These are phyloP conservation scores for Curvularia eragrostidis DNA, from an alignment of 2,329 filamentous ascomycete genomes.

Conservation along the genomic window DNA sequence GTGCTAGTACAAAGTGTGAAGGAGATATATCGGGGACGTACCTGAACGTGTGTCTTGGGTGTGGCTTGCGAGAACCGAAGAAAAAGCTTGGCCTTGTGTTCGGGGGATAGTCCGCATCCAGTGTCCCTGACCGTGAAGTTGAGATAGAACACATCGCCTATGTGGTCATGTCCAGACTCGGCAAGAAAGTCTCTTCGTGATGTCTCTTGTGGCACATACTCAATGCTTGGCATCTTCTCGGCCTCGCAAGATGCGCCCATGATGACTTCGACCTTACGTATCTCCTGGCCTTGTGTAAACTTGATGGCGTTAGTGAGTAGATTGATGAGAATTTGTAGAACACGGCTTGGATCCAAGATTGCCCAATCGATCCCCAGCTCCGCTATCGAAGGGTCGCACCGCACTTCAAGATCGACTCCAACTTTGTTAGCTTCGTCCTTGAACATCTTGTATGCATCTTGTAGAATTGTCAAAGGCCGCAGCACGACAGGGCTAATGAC, in stretches of 20 bases:
- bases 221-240: conserved; percentile 3
- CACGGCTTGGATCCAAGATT: conserved; percentile 22
- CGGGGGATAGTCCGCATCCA: conserved; percentile 14
- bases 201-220: conserved; percentile 16
- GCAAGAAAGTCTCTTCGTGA: conserved; percentile 4
- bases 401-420: conserved; percentile 15
- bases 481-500: conserved; percentile 26
- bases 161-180: conserved; percentile 6
- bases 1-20: conserved; percentile 16
- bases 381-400: conserved; percentile 18
- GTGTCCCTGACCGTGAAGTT: conserved; percentile 17
- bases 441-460: conserved; percentile 33
- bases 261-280: conserved; percentile 12
- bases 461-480: conserved; percentile 24
- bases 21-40: background rate
- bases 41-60: conserved; percentile 32
- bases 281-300: conserved; percentile 29
- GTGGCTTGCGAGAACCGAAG: conserved; percentile 35
- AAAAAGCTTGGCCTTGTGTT: conserved; percentile 28
- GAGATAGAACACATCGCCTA: conserved; percentile 18
- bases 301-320: conserved; percentile 45
- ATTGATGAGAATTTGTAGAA: conserved; percentile 39
- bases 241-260: conserved; percentile 13
- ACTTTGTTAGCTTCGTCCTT: conserved; percentile 28
- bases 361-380: conserved; percentile 22